phyloP scores from a whole-genome alignment of 1,284 basidiomycete genomes.

The Cryptococcus sp. region DNA sequence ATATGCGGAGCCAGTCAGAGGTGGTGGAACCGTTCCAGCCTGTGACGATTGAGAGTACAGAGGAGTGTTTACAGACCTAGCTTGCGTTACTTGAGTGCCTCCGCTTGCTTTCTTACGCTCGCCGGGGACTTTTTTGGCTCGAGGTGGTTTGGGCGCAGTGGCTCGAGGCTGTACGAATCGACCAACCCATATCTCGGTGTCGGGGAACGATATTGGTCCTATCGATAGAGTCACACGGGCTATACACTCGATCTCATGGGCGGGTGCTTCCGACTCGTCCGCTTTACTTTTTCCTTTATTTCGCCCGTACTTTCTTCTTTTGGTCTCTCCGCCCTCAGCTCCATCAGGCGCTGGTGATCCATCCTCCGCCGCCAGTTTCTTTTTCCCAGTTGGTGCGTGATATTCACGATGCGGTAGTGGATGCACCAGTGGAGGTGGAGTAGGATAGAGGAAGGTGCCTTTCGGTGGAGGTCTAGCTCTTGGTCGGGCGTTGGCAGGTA shows the following conservation, averaged over 20 bases:
- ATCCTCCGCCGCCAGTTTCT: not conserved
- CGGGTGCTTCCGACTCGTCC: constrained; percentile 22
- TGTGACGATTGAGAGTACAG: not conserved
- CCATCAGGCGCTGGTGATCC: constrained; percentile 1
- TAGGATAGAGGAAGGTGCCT: constrained; percentile 36
- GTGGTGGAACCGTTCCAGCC: too few relatives aligned
- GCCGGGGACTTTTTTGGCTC: not conserved
- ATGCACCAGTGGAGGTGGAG: constrained; percentile 23
- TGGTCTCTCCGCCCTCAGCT: not conserved
- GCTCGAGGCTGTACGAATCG: constrained; percentile 37
- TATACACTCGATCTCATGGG: constrained; percentile 45
- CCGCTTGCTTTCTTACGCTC: not conserved
- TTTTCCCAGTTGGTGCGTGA: constrained; percentile 15
- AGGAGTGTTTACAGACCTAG: not conserved
- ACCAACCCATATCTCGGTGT: constrained; percentile 43
- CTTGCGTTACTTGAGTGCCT: not conserved
- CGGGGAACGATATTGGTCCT: constrained; percentile 38
- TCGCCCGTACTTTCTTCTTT: constrained; percentile 4
- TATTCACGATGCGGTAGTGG: constrained; percentile 31
- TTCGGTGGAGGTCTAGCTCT: constrained; percentile 28
- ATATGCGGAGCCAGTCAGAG: not conserved
- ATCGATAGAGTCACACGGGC: constrained; percentile 34
- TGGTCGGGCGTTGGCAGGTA: constrained; percentile 36
- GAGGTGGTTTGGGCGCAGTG: constrained; percentile 1
- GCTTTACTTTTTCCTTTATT: constrained; percentile 8